Evolutionary conservation across 176 grass and related monocot genomes (phyloP), one percentile per base, ranked within the genome.

Genomic region (Oryza glumipatula): DNA sequence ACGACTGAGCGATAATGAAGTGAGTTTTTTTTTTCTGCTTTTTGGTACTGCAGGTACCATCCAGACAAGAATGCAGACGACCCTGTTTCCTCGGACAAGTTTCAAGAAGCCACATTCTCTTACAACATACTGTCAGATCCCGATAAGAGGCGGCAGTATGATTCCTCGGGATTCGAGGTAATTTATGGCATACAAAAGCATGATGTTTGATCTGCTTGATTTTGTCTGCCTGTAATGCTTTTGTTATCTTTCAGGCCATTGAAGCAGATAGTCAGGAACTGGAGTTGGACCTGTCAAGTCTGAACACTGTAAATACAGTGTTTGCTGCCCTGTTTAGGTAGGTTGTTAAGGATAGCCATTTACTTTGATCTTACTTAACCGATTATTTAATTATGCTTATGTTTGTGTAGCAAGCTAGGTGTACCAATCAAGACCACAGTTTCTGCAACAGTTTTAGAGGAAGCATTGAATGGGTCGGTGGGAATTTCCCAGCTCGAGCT

Each of bases 291-390:
- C 79, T 99, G 82, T 99, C 97, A 64, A 99, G 97, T 81, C 82
- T 99, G 68, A 95, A 95, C 88, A 99, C 97, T 79, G 92, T 99
- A 89, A 99, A 99, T 80, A 99, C 97, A 79, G 88, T 99, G 73
- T 99, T 99, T 80, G 97, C 94, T 66, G 97, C 97, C 82, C 88
- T 99, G 30, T 99, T 99, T 89, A 99, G 97, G 97, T 99, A 89
- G 16, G 49, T 78, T 87, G 12, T 70, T 44, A 44, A 54, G 77
- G 51, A 46, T 46, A 66, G 4, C 35, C 77, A 5, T 72, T 73
- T 41, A 76, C 8, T 79, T 87, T 30, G 8, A 64, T 83, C 47
- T 68, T 91, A 32, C 70, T 67, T 85, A 15, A 68, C 11, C 65
- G 3, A 1, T 44, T 80, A 68, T 88, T 60, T 52, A 84, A 78